Base-by-base conservation (phyloP, 2,329 filamentous ascomycete genomes). In the Knufia fluminis region DNA sequence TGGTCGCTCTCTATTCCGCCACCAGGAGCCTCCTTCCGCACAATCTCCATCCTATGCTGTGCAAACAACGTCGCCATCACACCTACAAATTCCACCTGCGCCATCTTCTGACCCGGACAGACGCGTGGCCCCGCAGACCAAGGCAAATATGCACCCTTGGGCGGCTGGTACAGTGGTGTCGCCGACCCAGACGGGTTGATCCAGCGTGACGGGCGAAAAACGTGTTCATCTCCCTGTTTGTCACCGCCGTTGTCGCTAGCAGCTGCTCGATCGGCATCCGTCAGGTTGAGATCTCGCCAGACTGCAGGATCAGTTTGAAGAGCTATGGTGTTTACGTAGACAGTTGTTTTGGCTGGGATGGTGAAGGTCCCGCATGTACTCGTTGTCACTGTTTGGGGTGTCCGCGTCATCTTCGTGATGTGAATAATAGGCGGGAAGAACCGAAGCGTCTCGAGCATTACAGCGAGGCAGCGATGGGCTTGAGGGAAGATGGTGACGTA, bases 21-120 rank as follows among this genome's bases (percentile, higher is more conserved):
- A 16, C 33, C 44, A 19, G 4, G 9, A 4, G 26, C 38, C 10
- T 22, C 45, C 16, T 39, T 41, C 19, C 44, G 28, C 51, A 64
- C 55, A 23, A 59, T 50, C 52, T 60, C 48, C 42, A 60, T 48
- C 2, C 53, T 44, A 42, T 60, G 59, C 20, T 49, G 19, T 14
- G 61, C 54, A 26, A 74, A 61, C 10, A 75, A 54, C 1, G 65
- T 65, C 50, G 68, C 58, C 20, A 78, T 57, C 2, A 72, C 67
- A 10, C 67, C 68, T 3, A 70, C 68, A 58, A 78, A 77, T 58
- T 79, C 76, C 1, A 78, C 75, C 60, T 78, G 72, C 1, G 74
- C 65, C 66, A 79, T 74, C 56, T 76, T 77, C 63, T 72, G 66
- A 1, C 75, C 76, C 0, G 74, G 73, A 57, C 75, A 78, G 3